Evolutionary conservation across 169 alveolate species (phyloP), one percentile per base, ranked within the genome.

Genomic region (Plasmodium blacklocki): DNA sequence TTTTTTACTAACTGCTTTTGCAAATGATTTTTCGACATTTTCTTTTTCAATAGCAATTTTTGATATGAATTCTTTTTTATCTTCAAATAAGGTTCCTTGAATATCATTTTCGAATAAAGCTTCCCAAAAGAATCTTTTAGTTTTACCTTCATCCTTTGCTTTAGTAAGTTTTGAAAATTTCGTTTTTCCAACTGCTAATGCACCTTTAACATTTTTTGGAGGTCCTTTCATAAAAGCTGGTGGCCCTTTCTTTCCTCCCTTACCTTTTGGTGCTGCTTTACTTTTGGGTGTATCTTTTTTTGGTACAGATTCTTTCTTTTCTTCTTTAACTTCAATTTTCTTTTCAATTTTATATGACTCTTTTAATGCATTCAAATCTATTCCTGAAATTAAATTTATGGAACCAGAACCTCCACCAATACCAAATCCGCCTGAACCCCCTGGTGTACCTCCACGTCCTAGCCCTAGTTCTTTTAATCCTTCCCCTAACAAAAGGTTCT

Each of bases 91-190:
- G 1, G 98, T 96, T 26, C 97, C 98, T 75, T 93, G 95, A 32
- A 93, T 94, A 62, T 96, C 97, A 47, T 96, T 97, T 59, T 94
- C 97, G 75, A 93, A 95, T 73, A 96, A 93, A 26, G 97, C 97
- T 58, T 96, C 98, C 98, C 98, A 96, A 92, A 96, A 96, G 73
- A 96, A 93, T 73, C 98, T 92, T 88, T 96, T 95, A 9, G 95
- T 94, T 72, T 95, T 95, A 3, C 98, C 97, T 67, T 94, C 95
- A 70, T 94, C 95, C 49, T 72, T 74, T 66, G 72, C 93, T 56
- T 93, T 89, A 26, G 87, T 74, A 26, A 52, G 59, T 67, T 49
- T 87, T n/a, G 85, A 19, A 58, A 87, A 18, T 87, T 87, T 87
- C 12, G 88, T 74, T 54, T 92, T 88, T 71, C 96, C 87, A 45